phyloP scores from a whole-genome alignment of 345 rosid genomes.

The Arabidopsis suecica region DNA sequence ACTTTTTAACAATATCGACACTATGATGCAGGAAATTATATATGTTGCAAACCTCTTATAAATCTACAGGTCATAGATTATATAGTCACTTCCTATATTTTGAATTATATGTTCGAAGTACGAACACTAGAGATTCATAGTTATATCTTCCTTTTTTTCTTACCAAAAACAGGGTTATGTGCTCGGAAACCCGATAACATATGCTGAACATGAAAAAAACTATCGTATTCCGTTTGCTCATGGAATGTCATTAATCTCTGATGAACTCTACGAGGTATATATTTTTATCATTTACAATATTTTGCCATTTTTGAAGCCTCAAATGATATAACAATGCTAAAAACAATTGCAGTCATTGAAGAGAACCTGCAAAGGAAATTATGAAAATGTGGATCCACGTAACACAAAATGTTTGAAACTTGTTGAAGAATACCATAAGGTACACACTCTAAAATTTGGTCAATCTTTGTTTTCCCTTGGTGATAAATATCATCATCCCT shows the following conservation, averaged over 20 bases:
- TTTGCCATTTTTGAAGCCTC: neutral
- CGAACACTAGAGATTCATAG: neutral
- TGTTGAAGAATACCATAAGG: constrained; percentile 19
- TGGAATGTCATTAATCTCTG: constrained; percentile 58
- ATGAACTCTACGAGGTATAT: constrained; percentile 56
- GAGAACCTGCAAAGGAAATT: constrained; percentile 10
- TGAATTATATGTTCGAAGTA: neutral
- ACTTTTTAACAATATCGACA: neutral
- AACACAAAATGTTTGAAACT: constrained; percentile 33
- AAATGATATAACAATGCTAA: neutral
- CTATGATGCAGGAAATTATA: constrained; percentile 17
- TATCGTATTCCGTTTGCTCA: constrained; percentile 51
- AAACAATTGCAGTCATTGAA: neutral
- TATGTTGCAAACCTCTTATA: constrained; percentile 36
- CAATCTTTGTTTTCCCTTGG: neutral
- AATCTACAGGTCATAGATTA: constrained; percentile 48
- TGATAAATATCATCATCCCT: neutral
- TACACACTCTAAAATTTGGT: neutral
- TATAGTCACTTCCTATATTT: neutral
- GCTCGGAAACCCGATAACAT: constrained; percentile 55
- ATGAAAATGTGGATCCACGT: neutral
- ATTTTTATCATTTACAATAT: neutral
- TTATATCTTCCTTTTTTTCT: neutral
- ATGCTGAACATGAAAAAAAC: constrained; percentile 43
- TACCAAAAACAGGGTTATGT: constrained; percentile 52